Percentiles rank a stretch among this genome's conserved stretches.
Conservation (phyloP, 2,329 filamentous ascomycete genomes). For the Paecilomyces variotii region DNA sequence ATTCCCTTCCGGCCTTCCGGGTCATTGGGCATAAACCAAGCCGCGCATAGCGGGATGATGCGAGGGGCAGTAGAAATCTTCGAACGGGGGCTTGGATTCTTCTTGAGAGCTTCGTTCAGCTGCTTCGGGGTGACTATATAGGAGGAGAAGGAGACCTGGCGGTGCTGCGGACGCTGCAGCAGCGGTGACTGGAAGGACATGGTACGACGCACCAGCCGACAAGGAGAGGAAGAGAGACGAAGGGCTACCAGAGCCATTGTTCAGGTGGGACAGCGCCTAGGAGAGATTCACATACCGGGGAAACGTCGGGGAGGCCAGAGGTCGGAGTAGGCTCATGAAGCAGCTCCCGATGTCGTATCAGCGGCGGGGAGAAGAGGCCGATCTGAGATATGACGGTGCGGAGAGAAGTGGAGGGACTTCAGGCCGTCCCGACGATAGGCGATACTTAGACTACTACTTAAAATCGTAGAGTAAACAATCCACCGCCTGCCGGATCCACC, state of each 20-base stretch:
- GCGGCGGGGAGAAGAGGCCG: neutral
- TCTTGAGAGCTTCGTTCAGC: constrained; percentile 70
- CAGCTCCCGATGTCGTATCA: neutral
- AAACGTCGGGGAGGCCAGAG: neutral
- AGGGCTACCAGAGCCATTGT: constrained; percentile 30
- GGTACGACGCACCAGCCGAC: constrained; percentile 17
- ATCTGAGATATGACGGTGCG: constrained; percentile 9
- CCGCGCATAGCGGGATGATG: constrained; percentile 80
- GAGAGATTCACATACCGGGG: neutral
- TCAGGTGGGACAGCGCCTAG: constrained; percentile 1
- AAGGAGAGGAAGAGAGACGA: constrained; percentile 17
- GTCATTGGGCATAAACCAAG: constrained; percentile 96
- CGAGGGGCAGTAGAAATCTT: constrained; percentile 73
- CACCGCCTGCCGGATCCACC: neutral
- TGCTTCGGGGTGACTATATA: constrained; percentile 83
- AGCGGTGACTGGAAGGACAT: constrained; percentile 18
- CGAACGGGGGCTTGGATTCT: constrained; percentile 60
- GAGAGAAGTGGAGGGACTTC: constrained; percentile 6
- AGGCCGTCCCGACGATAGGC: neutral
- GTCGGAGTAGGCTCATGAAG: neutral
- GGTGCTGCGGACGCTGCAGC: constrained; percentile 31
- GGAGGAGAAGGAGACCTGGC: constrained; percentile 55
- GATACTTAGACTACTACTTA: too few relatives aligned
- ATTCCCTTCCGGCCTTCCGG: constrained; percentile 64
- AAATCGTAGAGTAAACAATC: neutral